phyloP scores from a whole-genome alignment of 371 early-diverging fungal genomes.

The Blastocladiella emersonii region DNA sequence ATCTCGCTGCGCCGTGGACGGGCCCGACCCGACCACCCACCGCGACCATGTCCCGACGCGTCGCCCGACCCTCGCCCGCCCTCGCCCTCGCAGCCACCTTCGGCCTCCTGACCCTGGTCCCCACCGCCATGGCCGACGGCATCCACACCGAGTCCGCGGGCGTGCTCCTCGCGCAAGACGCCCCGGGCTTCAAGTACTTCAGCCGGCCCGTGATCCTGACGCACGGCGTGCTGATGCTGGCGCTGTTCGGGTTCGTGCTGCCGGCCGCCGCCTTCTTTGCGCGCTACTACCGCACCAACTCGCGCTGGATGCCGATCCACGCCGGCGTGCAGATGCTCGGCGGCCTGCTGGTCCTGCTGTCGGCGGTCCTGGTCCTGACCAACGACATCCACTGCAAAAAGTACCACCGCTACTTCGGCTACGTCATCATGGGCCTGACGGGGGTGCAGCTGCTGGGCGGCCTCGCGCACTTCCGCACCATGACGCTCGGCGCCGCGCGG shows the following conservation, averaged over 20 bases:
- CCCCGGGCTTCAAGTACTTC: not conserved
- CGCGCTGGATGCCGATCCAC: not conserved
- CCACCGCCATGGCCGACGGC: too few relatives aligned
- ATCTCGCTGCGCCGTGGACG: too few relatives aligned
- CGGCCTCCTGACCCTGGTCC: too few relatives aligned
- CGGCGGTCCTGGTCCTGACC: not conserved
- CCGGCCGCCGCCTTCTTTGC: not conserved
- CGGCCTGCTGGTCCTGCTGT: not conserved
- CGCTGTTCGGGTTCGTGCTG: not conserved
- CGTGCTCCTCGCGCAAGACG: too few relatives aligned
- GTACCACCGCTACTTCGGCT: not conserved
- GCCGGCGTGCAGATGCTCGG: not conserved
- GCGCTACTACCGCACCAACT: not conserved
- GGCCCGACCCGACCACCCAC: too few relatives aligned
- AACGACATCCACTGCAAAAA: not conserved
- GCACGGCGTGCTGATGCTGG: not conserved
- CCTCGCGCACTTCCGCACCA: not conserved
- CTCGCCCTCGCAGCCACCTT: too few relatives aligned
- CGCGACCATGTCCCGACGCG: too few relatives aligned
- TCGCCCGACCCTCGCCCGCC: too few relatives aligned
- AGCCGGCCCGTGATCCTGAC: not conserved
- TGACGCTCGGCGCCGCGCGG: not conserved
- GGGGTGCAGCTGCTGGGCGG: not conserved
- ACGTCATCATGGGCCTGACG: not conserved
- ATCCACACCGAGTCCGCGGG: too few relatives aligned